Conservation (phyloP, 495 filamentous ascomycete genomes). For the Penicillium robsamsonii region DNA sequence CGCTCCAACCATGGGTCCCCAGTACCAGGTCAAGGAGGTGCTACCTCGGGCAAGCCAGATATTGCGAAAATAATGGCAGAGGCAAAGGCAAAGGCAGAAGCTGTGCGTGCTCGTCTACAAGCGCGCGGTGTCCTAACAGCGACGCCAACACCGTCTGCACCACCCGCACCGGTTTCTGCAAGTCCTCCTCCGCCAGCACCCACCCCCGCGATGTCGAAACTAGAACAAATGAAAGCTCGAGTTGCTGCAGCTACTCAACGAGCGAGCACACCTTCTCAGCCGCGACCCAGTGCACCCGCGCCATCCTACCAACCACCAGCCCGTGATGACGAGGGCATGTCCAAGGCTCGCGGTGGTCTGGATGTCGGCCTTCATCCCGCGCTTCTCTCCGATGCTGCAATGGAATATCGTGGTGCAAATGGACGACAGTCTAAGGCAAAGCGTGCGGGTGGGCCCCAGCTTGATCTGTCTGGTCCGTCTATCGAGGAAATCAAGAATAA, state of each 20-base stretch:
- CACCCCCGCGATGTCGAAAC: constrained; percentile 51
- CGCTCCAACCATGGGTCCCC: constrained; percentile 62
- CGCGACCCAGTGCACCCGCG: constrained; percentile 37
- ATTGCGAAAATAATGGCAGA: constrained; percentile 62
- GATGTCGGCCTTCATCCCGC: constrained; percentile 90
- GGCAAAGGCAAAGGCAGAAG: constrained; percentile 60
- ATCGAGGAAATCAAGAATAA: constrained; percentile 70
- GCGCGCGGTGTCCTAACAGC: constrained; percentile 41
- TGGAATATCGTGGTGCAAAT: constrained; percentile 60
- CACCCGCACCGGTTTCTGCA: constrained; percentile 27
- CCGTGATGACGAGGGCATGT: constrained; percentile 48
- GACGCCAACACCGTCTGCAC: constrained; percentile 28
- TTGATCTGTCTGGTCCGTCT: constrained; percentile 69
- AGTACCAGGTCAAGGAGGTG: constrained; percentile 38
- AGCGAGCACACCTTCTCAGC: constrained; percentile 48
- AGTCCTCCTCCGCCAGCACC: constrained; percentile 39
- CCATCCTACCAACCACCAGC: constrained; percentile 40
- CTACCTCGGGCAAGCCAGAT: constrained; percentile 47
- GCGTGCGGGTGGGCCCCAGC: constrained; percentile 57
- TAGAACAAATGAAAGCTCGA: constrained; percentile 74
- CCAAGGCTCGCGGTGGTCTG: constrained; percentile 68
- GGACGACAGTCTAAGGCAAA: constrained; percentile 56
- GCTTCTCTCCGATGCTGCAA: constrained; percentile 68
- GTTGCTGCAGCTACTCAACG: constrained; percentile 71
- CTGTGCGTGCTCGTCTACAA: constrained; percentile 54